Evolutionary conservation across 208 protist genomes (phyloP), one percentile per base, ranked within the genome.

Genomic region (Trypanosomatidae sp.): DNA sequence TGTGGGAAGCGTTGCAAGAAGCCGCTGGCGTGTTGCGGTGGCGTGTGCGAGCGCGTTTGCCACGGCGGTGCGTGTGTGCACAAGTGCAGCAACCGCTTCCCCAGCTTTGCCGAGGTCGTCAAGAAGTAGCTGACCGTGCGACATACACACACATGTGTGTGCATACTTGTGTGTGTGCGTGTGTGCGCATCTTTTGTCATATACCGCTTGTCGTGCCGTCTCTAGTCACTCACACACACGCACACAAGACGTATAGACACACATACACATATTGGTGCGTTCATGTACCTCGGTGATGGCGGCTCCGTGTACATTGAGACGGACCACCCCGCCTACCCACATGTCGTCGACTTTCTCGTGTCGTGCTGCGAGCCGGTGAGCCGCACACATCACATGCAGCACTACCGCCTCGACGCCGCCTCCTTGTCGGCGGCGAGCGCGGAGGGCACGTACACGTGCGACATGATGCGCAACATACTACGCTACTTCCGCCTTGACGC

Each of bases 361-460:
- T 84, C 77, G 3, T 89, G 79, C 65, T 88, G 75, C 59, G 77
- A 93, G 61, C 85, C 85, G 5, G 80, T 90, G n/a, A 88, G 80
- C 43, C 68, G 85, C 32, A 88, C 85, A 1, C 44, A 65, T 16
- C 68, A 73, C 50, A 67, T 90, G 55, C 72, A 88, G 57, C 66
- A 90, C 56, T 93, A 93, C 61, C 57, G 53, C 42, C 60, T 93
- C 13, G 70, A 78, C 49, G 69, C 65, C 45, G 63, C 67, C 20
- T 90, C 85, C 7, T 61, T 93, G 19, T 86, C 85, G 18, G 80
- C 85, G 1, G 80, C 85, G 18, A 80, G 58, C 23, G 77, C 80
- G 2, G 80, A 93, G 50, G 85, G 80, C 28, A 93, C 73, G 23
- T 93, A 93, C 64, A 67, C 71, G 4, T 63, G 55, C n/a, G 67